Base-by-base conservation (phyloP, 345 rosid species). In the Raphanus sativus region DNA sequence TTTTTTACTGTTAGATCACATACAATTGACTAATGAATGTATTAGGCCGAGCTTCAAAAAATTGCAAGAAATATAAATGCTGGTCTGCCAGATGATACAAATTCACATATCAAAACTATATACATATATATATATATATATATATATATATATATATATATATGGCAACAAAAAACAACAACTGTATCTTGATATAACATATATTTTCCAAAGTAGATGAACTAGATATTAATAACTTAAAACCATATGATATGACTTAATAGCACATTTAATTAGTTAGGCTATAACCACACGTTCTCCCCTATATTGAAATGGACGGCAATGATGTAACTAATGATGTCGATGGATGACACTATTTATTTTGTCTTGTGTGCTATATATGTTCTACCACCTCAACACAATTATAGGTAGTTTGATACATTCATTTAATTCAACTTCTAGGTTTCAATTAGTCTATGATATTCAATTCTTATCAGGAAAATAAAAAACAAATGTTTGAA, bases 261-360 rank as follows among this genome's bases (percentile, higher is more conserved):
- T 48, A 15, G 55, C 17, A 50, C 55, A 50, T 50, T 50, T 50
- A 50, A 71, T 65, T 77, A 71, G 48, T 54, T 42, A 58, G 65
- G 40, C 58, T 78, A 59, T 66, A 71, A 72, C 73, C 68, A 59
- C 33, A 77, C 65, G 54, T 58, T 70, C 66, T 42, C 73, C 25
- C 73, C 77, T 65, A 78, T 42, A 4, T 30, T 45, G 73, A 66
- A 70, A 58, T 72, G 77, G 73, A 71, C 67, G 73, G 67, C 62
- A 52, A 33, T 60, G 81, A 72, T 78, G 77, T 78, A 55, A 65
- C 66, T 36, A 55, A 59, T 78, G 77, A 66, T 72, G 77, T 62
- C 50, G 73, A 78, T 59, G 36, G 55, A 33, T 60, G 69, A 52
- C 69, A 65, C 24, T 77, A 52, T 52, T 52, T 52, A 16, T 69